These are phyloP conservation scores for Trametes villosa DNA, from an alignment of 768 basidiomycete species.

Conservation along the genomic window DNA sequence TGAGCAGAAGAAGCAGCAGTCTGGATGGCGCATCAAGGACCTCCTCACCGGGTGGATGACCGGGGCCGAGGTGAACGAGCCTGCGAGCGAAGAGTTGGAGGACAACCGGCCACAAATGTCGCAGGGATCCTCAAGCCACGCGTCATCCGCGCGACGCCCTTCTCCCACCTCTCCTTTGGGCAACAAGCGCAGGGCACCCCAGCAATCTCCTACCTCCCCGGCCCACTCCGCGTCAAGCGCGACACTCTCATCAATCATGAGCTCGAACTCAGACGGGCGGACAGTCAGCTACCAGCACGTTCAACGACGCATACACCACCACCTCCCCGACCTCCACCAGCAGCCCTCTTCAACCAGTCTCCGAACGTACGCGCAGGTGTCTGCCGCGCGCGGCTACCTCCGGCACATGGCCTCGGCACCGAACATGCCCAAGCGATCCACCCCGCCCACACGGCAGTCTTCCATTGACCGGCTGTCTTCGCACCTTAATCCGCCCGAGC, in stretches of 20 bases:
- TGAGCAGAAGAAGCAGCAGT: constrained; percentile 33
- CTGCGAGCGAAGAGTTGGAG: constrained; percentile 5
- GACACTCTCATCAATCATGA: constrained; percentile 24
- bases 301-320: constrained; percentile 20
- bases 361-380: constrained; percentile 32
- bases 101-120: constrained; percentile 11
- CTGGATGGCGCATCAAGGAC: constrained; percentile 49
- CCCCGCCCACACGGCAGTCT: constrained; percentile 9
- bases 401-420: constrained; percentile 74
- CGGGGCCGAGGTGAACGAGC: constrained; percentile 26
- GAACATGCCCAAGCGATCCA: constrained; percentile 39
- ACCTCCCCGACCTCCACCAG: constrained; percentile 21
- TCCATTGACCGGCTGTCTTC: constrained; percentile 21
- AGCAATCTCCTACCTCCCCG: constrained; percentile 15
- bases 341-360: constrained; percentile 25
- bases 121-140: constrained; percentile 2
- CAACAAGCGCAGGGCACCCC: constrained; percentile 8
- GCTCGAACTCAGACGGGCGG: constrained; percentile 16
- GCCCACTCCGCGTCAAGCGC: constrained; percentile 23
- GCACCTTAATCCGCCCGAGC: constrained; percentile 27
- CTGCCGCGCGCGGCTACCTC: constrained; percentile 67
- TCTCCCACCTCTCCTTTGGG: constrained; percentile 24
- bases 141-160: constrained; percentile 4
- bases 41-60: constrained; percentile 69
- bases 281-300: constrained; percentile 25